phyloP scores from a whole-genome alignment of 768 basidiomycete species.

The Tricholomella constricta region DNA sequence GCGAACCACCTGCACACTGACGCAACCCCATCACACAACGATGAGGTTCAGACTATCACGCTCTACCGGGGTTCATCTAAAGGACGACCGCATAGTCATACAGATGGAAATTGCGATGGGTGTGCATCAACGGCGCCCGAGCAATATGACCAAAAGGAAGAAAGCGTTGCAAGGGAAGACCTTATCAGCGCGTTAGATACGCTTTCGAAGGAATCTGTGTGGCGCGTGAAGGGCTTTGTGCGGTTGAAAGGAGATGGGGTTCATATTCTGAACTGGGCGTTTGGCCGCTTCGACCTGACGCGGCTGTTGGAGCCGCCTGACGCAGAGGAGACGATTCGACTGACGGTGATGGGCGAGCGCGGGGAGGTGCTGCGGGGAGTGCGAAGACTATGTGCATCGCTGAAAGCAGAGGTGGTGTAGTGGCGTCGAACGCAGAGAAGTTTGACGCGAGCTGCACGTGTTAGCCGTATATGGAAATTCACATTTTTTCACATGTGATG shows the following conservation, averaged over 20 bases:
- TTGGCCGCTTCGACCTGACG: constrained; percentile 76
- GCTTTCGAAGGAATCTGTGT: constrained; percentile 70
- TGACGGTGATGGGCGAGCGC: constrained; percentile 93
- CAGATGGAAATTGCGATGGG: constrained; percentile 14
- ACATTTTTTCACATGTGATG: constrained; percentile 33
- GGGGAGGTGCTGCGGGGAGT: constrained; percentile 72
- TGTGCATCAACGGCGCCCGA: constrained; percentile 5
- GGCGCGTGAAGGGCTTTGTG: constrained; percentile 88
- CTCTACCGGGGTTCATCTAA: constrained; percentile 47
- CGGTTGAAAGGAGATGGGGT: constrained; percentile 42
- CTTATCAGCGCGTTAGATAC: constrained; percentile 49
- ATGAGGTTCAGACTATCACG: constrained; percentile 85
- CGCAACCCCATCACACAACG: constrained; percentile 50
- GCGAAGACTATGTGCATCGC: constrained; percentile 48
- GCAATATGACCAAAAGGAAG: constrained; percentile 4
- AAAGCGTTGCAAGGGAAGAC: constrained; percentile 33
- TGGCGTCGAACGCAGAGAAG: background rate
- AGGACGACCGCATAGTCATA: constrained; percentile 18
- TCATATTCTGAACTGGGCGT: constrained; percentile 90
- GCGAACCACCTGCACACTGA: constrained; percentile 16
- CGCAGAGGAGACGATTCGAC: constrained; percentile 42
- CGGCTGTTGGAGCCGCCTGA: constrained; percentile 31
- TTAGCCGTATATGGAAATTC: constrained; percentile 27
- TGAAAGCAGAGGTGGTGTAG: constrained; percentile 39
- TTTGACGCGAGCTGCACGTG: constrained; percentile 46